Percentiles rank a stretch among this genome's conserved stretches.
Evolutionary conservation across 139 green algal species (phyloP).

Genomic region (Chlorella vulgaris): DNA sequence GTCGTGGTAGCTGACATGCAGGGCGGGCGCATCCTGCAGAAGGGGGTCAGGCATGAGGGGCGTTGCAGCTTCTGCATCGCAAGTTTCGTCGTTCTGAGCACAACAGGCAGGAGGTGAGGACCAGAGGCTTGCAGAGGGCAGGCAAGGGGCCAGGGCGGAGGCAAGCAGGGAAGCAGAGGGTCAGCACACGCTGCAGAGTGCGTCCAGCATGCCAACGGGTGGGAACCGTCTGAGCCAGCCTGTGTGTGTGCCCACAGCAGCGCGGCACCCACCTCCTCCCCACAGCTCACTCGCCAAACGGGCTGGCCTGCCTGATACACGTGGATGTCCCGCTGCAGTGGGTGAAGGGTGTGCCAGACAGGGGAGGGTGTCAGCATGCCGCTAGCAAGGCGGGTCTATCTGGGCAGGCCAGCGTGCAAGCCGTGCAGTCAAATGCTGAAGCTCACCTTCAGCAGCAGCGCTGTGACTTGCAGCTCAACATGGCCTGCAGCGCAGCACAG

Average conservation of each 20-base stretch:
- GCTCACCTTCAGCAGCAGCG: background rate
- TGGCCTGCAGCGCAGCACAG: slow-evolving; percentile 50
- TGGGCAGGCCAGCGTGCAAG: too few species aligned
- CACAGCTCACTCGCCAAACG: slow-evolving; percentile 67
- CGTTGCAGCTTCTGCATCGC: background rate
- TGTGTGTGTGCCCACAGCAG: background rate
- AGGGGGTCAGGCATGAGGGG: background rate
- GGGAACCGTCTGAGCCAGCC: background rate
- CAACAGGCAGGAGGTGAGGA: too few species aligned
- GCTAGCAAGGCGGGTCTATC: too few species aligned
- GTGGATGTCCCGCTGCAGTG: slow-evolving; percentile 54
- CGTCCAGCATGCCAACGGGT: background rate
- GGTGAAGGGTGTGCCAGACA: too few species aligned
- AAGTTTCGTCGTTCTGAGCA: too few species aligned
- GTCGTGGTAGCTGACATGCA: slow-evolving; percentile 73
- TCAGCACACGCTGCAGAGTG: too few species aligned
- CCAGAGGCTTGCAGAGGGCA: too few species aligned
- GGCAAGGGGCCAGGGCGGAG: too few species aligned
- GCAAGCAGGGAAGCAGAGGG: too few species aligned
- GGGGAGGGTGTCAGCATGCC: too few species aligned
- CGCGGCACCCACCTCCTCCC: background rate
- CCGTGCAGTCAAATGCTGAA: background rate
- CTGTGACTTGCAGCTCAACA: slow-evolving; percentile 73
- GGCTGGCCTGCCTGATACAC: slow-evolving; percentile 70
- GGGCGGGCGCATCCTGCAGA: slow-evolving; percentile 24